Conservation (phyloP, 139 green algal genomes). For the Klebsormidium nitens region DNA sequence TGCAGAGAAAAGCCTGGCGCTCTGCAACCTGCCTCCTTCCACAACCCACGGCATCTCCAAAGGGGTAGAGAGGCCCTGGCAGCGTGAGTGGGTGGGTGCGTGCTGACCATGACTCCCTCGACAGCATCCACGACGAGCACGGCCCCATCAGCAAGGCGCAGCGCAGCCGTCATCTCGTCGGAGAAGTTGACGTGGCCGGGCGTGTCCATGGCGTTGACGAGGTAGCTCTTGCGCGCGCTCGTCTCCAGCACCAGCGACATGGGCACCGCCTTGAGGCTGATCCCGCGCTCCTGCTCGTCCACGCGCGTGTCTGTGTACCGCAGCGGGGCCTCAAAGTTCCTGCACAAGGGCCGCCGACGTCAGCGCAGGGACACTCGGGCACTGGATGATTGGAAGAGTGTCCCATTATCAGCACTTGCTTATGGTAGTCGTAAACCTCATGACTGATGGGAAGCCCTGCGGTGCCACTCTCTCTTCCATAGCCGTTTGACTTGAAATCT, state of each 20-base stretch:
- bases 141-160: slow-evolving; percentile 42
- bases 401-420: too few relatives aligned
- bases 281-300: slow-evolving; percentile 85
- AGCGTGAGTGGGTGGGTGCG: not conserved
- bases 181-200: slow-evolving; percentile 95
- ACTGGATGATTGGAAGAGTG: too few relatives aligned
- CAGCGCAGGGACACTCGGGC: too few relatives aligned
- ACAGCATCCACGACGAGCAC: slow-evolving; percentile 83
- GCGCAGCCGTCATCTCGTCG: slow-evolving; percentile 73
- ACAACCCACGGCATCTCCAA: too few relatives aligned
- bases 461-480: too few relatives aligned
- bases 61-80: too few relatives aligned
- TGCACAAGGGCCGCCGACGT: too few relatives aligned
- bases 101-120: slow-evolving; percentile 86
- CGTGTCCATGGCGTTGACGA: slow-evolving; percentile 87
- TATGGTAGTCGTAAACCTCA: too few relatives aligned
- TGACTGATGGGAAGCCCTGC: too few relatives aligned
- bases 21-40: too few relatives aligned
- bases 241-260: slow-evolving; percentile 84
- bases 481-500: too few relatives aligned
- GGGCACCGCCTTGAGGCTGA: slow-evolving; percentile 91
- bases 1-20: too few relatives aligned
- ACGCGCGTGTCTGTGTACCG: slow-evolving; percentile 92
- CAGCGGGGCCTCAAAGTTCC: slow-evolving; percentile 50
- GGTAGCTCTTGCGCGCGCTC: slow-evolving; percentile 73